A percentile compares a stretch with the other conserved stretches of the same genome.
Conservation (phyloP, 371 early-diverging fungal genomes). For the Mortierella sp. region DNA sequence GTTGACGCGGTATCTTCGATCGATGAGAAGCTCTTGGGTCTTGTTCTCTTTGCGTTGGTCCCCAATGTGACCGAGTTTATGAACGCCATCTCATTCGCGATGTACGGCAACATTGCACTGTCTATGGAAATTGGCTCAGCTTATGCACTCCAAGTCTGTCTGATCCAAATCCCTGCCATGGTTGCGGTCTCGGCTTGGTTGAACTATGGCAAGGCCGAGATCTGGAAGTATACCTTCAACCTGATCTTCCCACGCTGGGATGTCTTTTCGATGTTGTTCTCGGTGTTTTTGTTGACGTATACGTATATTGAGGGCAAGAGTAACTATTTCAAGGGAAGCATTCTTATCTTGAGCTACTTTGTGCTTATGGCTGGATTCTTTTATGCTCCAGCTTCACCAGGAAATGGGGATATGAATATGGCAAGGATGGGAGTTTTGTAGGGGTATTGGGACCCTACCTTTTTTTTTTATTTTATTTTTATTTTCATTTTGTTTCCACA, state of each 20-base stretch:
- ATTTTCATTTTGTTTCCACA: too few relatives aligned
- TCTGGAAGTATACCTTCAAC: constrained; percentile 63
- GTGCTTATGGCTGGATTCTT: constrained; percentile 84
- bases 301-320: constrained; percentile 94
- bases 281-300: constrained; percentile 87
- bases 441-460: too few relatives aligned
- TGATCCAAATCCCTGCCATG: constrained; percentile 94
- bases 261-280: constrained; percentile 84
- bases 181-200: constrained; percentile 85
- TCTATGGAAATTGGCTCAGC: constrained; percentile 97
- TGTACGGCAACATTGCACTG: constrained; percentile 92
- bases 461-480: too few relatives aligned
- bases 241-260: constrained; percentile 96
- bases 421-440: too few relatives aligned
- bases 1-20: constrained; percentile 82
- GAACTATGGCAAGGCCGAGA: constrained; percentile 56
- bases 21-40: constrained; percentile 89
- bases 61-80: constrained; percentile 98
- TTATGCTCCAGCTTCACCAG: constrained; percentile 68
- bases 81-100: constrained; percentile 96
- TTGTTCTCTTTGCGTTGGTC: constrained; percentile 94
- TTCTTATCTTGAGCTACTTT: constrained; percentile 84
- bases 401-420: constrained; percentile 39
- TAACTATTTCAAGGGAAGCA: constrained; percentile 97
- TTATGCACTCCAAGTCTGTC: constrained; percentile 95